Base-by-base conservation (phyloP, 305 asterid genomes). In the Andrographis paniculata region DNA sequence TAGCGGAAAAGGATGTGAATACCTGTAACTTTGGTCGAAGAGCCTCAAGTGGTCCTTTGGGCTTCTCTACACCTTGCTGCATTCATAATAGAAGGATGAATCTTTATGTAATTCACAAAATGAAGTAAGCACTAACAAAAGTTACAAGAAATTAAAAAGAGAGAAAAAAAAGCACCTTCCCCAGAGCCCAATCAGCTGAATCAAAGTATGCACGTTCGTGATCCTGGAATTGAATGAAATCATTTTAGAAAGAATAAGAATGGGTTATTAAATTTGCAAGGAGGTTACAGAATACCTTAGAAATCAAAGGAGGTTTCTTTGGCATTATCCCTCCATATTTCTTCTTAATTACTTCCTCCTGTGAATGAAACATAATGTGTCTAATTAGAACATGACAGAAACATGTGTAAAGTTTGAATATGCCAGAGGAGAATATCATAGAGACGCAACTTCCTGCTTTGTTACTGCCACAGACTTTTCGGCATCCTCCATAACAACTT, bases 181-280 rank as follows among this genome's bases (percentile, higher is more conserved):
- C 95, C 61, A 89, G 70, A 70, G 96, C 98, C 98, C 98, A 89
- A 54, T 89, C 98, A 68, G 98, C 98, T 65, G 98, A 89, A 66
- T 89, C 98, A 61, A 82, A 89, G 69, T 78, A 89, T 42, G 98
- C 98, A 53, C 96, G 95, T 51, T 89, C 98, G 38, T 89, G 98
- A 66, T 89, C 98, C 98, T 89, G 76, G 31, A 45, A 66, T 54
- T 20, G 52, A 65, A 33, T 6, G 59, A 4, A 15, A 45, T 2
- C 8, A 17, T 20, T 14, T 12, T 14, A 23, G 24, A 61, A 56
- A 16, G 20, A 12, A 19, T 24, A 7, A 28, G 44, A 52, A 24
- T 40, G 9, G 16, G 24, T 5, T 10, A 7, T 33, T 4, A 33
- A 2, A 9, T 33, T 6, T 7, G 42, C 20, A 54, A 54, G 40